A percentile compares a stretch with the other conserved stretches of the same genome.
These are phyloP conservation scores for Azolla pinnata DNA, from an alignment of 75 land plant species.

Conservation along the genomic window DNA sequence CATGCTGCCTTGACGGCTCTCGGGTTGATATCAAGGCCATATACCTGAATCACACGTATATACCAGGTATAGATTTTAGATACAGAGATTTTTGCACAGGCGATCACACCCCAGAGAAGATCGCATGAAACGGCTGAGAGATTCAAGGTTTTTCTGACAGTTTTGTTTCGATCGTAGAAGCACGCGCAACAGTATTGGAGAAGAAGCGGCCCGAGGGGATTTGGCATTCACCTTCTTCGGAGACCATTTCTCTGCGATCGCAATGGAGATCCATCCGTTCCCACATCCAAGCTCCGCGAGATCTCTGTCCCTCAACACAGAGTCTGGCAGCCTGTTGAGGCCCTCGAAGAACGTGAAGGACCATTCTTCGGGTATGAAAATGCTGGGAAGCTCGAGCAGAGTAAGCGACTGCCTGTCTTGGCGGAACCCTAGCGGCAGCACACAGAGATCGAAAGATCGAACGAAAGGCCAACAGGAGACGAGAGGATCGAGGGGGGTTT, in stretches of 20 bases:
- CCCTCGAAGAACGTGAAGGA: conserved; percentile 98
- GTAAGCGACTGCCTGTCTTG: conserved; percentile 68
- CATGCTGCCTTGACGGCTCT: conserved; percentile 88
- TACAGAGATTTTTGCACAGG: too few species aligned
- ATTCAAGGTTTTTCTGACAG: too few species aligned
- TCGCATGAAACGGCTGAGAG: too few species aligned
- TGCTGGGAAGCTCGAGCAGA: conserved; percentile 90
- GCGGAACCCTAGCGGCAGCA: conserved; percentile 24
- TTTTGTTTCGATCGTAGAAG: too few species aligned
- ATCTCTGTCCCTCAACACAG: conserved; percentile 73
- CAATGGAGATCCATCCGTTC: conserved; percentile 98
- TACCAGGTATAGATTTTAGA: too few species aligned
- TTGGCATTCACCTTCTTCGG: conserved; percentile 88
- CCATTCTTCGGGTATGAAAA: conserved; percentile 97
- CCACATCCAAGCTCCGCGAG: conserved; percentile 95
- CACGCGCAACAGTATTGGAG: too few species aligned
- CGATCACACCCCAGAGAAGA: too few species aligned
- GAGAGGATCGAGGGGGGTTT: neutral
- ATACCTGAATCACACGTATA: conserved; percentile 58
- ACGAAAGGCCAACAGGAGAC: neutral
- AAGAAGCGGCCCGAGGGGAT: too few species aligned
- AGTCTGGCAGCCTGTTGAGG: conserved; percentile 77
- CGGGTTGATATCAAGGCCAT: conserved; percentile 97
- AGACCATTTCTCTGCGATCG: conserved; percentile 85
- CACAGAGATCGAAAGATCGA: neutral